Percentiles rank a stretch among this genome's conserved stretches.
Evolutionary conservation across 306 rosid genomes (phyloP).

Genomic region (Gastrolobium villosum): DNA sequence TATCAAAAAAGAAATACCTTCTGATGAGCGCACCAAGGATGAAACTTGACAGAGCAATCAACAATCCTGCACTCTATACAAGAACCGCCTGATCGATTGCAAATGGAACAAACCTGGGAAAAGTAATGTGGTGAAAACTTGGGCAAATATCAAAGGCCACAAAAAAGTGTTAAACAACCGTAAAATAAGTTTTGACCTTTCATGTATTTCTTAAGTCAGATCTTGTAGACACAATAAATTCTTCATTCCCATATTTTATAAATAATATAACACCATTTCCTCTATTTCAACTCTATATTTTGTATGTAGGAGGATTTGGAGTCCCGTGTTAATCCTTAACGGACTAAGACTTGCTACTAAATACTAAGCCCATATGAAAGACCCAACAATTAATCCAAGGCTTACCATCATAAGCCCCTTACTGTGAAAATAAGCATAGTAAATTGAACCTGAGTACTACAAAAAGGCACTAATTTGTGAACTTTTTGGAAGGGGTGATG

Average conservation of each 20-base stretch:
- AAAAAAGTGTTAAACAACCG: neutral
- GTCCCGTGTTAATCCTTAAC: slow-evolving; percentile 8
- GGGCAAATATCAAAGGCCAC: slow-evolving; percentile 11
- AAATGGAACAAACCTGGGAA: slow-evolving; percentile 69
- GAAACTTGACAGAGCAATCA: slow-evolving; percentile 67
- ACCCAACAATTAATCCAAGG: slow-evolving; percentile 14
- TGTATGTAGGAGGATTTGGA: neutral
- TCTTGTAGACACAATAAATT: neutral
- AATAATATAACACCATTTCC: neutral
- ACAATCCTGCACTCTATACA: slow-evolving; percentile 70
- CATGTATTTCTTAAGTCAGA: slow-evolving; percentile 17
- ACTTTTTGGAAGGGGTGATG: neutral
- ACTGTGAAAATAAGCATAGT: neutral
- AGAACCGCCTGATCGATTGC: slow-evolving; percentile 69
- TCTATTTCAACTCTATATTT: neutral
- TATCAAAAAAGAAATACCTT: slow-evolving; percentile 54
- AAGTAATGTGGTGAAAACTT: slow-evolving; percentile 30
- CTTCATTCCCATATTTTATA: slow-evolving; percentile 19
- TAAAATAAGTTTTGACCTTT: neutral
- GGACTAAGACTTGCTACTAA: slow-evolving; percentile 15
- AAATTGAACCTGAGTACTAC: neutral
- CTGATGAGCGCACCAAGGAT: slow-evolving; percentile 86
- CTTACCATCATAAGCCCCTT: slow-evolving; percentile 10
- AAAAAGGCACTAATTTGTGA: slow-evolving; percentile 9
- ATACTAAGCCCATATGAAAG: slow-evolving; percentile 11